phyloP scores from a whole-genome alignment of 2,329 filamentous ascomycete species.

The Aureobasidium sp. region DNA sequence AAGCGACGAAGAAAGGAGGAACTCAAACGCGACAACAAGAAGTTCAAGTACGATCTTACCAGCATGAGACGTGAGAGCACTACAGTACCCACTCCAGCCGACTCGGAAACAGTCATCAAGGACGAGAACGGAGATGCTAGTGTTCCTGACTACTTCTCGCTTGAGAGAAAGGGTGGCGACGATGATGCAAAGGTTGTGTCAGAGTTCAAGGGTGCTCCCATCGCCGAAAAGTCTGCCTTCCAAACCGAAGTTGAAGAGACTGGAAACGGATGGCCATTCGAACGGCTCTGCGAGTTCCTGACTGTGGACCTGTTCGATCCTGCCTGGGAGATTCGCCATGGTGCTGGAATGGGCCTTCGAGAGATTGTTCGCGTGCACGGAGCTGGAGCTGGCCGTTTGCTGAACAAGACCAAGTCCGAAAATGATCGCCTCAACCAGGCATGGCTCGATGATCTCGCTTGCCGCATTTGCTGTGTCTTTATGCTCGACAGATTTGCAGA shows the following conservation, averaged over 20 bases:
- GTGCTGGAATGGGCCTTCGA: conserved; percentile 87
- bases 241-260: conserved; percentile 68
- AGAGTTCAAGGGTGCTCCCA: conserved; percentile 80
- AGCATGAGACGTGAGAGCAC: conserved; percentile 49
- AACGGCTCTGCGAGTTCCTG: conserved; percentile 86
- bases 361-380: conserved; percentile 92
- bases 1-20: conserved; percentile 91
- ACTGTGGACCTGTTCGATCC: conserved; percentile 89
- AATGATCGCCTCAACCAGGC: conserved; percentile 72
- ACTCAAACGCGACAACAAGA: conserved; percentile 79
- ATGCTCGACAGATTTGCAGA: conserved; percentile 97
- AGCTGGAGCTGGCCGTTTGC: conserved; percentile 69
- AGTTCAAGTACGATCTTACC: conserved; percentile 69
- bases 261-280: conserved; percentile 85
- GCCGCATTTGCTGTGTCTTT: conserved; percentile 85
- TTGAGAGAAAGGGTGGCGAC: conserved; percentile 73
- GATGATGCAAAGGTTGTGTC: conserved; percentile 89
- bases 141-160: conserved; percentile 71
- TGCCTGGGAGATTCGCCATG: conserved; percentile 91
- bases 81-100: conserved; percentile 44
- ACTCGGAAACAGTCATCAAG: conserved; percentile 46
- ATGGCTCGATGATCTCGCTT: conserved; percentile 94
- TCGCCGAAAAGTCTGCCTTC: conserved; percentile 78
- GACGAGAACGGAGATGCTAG: conserved; percentile 47
- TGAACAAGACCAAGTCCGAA: conserved; percentile 58